Percentiles rank a stretch among this genome's conserved stretches.
These are phyloP conservation scores for Chaetomium cochliodes DNA, from an alignment of 495 filamentous ascomycete genomes.

Conservation along the genomic window DNA sequence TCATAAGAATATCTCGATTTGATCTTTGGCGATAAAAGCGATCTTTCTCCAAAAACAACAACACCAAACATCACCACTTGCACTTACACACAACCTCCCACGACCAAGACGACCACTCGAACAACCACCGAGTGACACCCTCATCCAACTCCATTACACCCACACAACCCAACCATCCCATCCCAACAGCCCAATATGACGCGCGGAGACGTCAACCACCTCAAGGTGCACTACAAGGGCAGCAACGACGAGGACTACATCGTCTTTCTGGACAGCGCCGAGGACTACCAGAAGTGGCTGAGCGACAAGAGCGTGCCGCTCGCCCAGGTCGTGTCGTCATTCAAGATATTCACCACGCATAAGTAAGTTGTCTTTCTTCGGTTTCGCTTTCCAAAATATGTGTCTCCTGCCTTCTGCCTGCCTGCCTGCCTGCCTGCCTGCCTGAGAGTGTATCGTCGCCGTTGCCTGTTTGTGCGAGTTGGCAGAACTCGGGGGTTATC, in stretches of 20 bases:
- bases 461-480: neutral
- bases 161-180: neutral
- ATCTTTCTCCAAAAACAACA: neutral
- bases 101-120: neutral
- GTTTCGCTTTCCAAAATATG: neutral
- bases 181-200: slow-evolving; percentile 57
- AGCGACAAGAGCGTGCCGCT: slow-evolving; percentile 75
- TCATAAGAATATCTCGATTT: neutral
- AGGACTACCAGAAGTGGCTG: slow-evolving; percentile 77
- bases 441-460: too few species aligned
- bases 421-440: too few species aligned
- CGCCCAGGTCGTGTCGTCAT: slow-evolving; percentile 79
- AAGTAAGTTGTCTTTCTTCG: slow-evolving; percentile 60
- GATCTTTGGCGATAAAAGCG: neutral
- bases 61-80: neutral
- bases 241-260: slow-evolving; percentile 76
- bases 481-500: neutral
- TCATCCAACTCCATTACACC: neutral
- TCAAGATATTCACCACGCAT: slow-evolving; percentile 87
- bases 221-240: slow-evolving; percentile 92
- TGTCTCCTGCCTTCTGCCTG: neutral
- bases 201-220: slow-evolving; percentile 69
- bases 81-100: neutral
- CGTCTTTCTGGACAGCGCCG: slow-evolving; percentile 76
- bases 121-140: neutral